phyloP scores from a whole-genome alignment of 164 flowering plant species.

The Amborella trichopoda region DNA sequence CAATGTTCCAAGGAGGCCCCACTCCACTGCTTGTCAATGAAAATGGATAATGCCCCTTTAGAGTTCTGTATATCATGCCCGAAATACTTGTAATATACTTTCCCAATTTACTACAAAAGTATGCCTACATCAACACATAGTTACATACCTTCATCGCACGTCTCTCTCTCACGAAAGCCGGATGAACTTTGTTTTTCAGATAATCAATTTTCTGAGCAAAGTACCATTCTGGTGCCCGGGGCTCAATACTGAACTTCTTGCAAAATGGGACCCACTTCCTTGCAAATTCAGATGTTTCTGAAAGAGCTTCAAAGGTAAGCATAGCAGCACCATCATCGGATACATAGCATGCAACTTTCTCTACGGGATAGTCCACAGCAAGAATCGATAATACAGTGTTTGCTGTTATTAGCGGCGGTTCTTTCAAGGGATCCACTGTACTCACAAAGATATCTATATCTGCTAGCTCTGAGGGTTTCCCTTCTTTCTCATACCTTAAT shows the following conservation, averaged over 20 bases:
- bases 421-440: conserved; percentile 93
- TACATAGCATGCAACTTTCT: conserved; percentile 91
- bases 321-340: conserved; percentile 98
- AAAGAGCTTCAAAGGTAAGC: conserved; percentile 80
- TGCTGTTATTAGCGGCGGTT: conserved; percentile 95
- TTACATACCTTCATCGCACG: conserved; percentile 79
- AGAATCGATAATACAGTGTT: conserved; percentile 90
- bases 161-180: conserved; percentile 86
- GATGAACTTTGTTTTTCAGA: conserved; percentile 79
- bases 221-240: conserved; percentile 94
- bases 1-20: too few relatives aligned
- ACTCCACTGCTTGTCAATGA: too few relatives aligned
- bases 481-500: conserved; percentile 80
- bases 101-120: too few relatives aligned
- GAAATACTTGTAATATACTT: too few relatives aligned
- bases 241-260: conserved; percentile 79
- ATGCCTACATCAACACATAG: too few relatives aligned
- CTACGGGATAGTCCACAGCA: conserved; percentile 94
- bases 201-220: conserved; percentile 79
- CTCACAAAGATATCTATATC: conserved; percentile 94
- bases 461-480: conserved; percentile 86
- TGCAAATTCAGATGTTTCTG: conserved; percentile 90
- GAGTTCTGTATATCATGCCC: too few relatives aligned
- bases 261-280: conserved; percentile 94
- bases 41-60: too few relatives aligned